Conservation (phyloP, 805 yeast species). For the Millerago galiae region DNA sequence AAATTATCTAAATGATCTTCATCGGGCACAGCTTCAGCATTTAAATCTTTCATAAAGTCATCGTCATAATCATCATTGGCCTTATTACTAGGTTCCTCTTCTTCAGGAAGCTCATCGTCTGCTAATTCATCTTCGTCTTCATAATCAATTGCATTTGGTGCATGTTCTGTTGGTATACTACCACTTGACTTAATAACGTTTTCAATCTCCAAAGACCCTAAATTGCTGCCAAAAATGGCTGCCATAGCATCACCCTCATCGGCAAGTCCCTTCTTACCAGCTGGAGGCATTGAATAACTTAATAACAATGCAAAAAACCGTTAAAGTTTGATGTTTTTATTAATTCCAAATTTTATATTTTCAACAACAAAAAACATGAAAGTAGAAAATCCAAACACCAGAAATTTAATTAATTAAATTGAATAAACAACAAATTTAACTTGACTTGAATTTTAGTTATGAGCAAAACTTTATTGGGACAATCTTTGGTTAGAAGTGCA, state of each 20-base stretch:
- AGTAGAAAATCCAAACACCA: background rate
- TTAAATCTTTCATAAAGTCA: slow-evolving; percentile 7
- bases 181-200: slow-evolving; percentile 16
- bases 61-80: slow-evolving; percentile 16
- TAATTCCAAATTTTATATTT: too few species aligned
- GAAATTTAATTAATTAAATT: background rate
- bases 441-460: background rate
- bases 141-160: slow-evolving; percentile 89
- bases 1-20: slow-evolving; percentile 22
- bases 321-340: too few species aligned
- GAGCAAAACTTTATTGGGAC: slow-evolving; percentile 19
- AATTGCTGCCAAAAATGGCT: slow-evolving; percentile 31
- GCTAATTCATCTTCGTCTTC: slow-evolving; percentile 94
- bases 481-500: slow-evolving; percentile 24
- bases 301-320: background rate
- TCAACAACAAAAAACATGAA: too few species aligned
- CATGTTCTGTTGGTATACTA: slow-evolving; percentile 47
- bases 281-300: slow-evolving; percentile 1
- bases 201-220: slow-evolving; percentile 21
- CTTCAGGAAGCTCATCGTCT: slow-evolving; percentile 62
- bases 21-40: slow-evolving; percentile 10
- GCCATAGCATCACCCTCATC: slow-evolving; percentile 33
- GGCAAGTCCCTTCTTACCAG: slow-evolving; percentile 15
- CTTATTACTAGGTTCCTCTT: slow-evolving; percentile 21
- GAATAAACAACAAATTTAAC: background rate